Evolutionary conservation across 305 asterid genomes (phyloP), one percentile per base, ranked within the genome.

Genomic region (Fraxinus sp.): DNA sequence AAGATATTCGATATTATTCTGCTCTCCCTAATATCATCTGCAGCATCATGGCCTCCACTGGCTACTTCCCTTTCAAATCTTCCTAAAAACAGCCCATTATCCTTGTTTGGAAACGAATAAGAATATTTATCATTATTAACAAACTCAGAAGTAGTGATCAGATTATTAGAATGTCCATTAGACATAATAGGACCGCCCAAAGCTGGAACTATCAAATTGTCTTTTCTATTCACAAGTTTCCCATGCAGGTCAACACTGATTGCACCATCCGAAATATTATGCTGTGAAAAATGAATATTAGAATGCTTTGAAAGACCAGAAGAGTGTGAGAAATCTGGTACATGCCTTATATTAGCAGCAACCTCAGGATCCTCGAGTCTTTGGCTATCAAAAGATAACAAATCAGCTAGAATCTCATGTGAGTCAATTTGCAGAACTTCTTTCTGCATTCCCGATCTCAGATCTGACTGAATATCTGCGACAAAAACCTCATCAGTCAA

Each of bases 1-100:
- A 96, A 86, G 80, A 94, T 92, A 85, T 91, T 91, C 16, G 98
- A 90, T 88, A 93, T 92, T 84, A 94, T 91, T 90, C 95, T 92
- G 92, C 89, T 93, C 91, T 96, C 98, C 84, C 97, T 94, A 80
- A 84, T 82, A 86, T 93, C 87, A 55, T 55, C 55, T 77, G 85
- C 80, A 86, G 74, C 74, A 68, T 68, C 74, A 24, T 36, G 18
- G 37, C 74, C 74, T 68, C 83, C 86, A 59, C 84, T 83, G 39
- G 87, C 64, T 68, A 77, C 78, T 84, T 86, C 91, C 79, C 87
- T 84, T 68, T 88, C 95, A 85, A 84, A 89, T 82, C 91, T 89
- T 80, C 86, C 89, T 22, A 44, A 79, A 77, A 55, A 77, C 72
- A 78, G 87, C 83, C 86, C 79, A 30, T 78, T 87, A 39, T 87